Conservation (phyloP, 495 filamentous ascomycete genomes). For the Penicillium odoratum region DNA sequence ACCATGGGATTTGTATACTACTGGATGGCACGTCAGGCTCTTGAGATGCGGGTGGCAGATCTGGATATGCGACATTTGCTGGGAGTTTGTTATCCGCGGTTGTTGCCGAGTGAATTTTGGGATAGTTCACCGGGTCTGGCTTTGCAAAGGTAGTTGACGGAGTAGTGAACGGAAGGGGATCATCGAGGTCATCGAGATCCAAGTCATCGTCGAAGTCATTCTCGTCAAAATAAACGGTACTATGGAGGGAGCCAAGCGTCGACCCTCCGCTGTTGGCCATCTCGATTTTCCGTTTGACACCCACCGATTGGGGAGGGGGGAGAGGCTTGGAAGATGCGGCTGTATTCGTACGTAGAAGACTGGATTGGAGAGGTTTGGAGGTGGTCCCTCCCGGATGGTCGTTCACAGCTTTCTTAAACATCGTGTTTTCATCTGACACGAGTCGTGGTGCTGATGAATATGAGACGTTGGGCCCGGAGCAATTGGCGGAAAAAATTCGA, state of each 20-base stretch:
- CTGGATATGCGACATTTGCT: slow-evolving; percentile 41
- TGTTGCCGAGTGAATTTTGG: slow-evolving; percentile 18
- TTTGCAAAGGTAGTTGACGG: slow-evolving; percentile 23
- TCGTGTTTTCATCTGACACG: slow-evolving; percentile 22
- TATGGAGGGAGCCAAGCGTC: slow-evolving; percentile 43
- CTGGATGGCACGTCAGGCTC: slow-evolving; percentile 43
- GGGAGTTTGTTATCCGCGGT: slow-evolving; percentile 10
- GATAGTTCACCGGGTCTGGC: slow-evolving; percentile 25
- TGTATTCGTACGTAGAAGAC: slow-evolving; percentile 27
- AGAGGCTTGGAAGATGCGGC: slow-evolving; percentile 24
- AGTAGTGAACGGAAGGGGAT: slow-evolving; percentile 33
- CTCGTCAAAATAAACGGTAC: slow-evolving; percentile 52
- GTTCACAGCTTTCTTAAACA: slow-evolving; percentile 49
- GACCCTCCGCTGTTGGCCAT: slow-evolving; percentile 34
- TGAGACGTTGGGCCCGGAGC: slow-evolving; percentile 20
- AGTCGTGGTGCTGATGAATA: slow-evolving; percentile 30
- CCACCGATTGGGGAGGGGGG: slow-evolving; percentile 28
- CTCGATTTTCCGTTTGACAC: slow-evolving; percentile 48
- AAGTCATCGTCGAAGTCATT: slow-evolving; percentile 57
- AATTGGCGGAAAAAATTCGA: slow-evolving; percentile 27
- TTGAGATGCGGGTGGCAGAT: slow-evolving; percentile 39
- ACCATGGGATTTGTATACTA: slow-evolving; percentile 61
- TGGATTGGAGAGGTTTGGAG: slow-evolving; percentile 41
- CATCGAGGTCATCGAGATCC: slow-evolving; percentile 44
- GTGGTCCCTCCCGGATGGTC: slow-evolving; percentile 35